Evolutionary conservation across 2,329 filamentous ascomycete species (phyloP).

Genomic region (Arachnopeziza araneosa): DNA sequence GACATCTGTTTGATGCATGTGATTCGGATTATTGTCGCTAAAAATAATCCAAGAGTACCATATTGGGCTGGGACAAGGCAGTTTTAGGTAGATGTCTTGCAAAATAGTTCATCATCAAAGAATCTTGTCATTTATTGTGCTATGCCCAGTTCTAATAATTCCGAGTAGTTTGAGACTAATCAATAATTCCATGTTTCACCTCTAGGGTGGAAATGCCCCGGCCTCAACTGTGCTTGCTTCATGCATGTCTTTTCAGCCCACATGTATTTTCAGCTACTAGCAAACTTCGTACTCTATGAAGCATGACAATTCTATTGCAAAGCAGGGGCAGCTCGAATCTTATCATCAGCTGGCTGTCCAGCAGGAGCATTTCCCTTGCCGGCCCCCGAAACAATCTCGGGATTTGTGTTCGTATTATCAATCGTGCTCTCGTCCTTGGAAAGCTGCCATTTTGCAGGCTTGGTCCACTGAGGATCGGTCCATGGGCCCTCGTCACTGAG

Average conservation of each 20-base stretch:
- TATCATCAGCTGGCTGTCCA: conserved; percentile 14
- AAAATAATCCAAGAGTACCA: too few species aligned
- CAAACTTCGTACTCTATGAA: not conserved
- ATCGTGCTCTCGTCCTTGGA: not conserved
- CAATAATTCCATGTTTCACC: not conserved
- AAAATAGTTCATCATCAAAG: too few species aligned
- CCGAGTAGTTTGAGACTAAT: not conserved
- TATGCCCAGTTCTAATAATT: conserved; percentile 4
- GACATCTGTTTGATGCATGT: too few species aligned
- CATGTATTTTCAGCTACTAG: not conserved
- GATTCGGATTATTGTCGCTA: too few species aligned
- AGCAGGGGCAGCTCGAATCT: conserved; percentile 22
- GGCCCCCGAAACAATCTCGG: conserved; percentile 16
- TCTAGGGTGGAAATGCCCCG: not conserved
- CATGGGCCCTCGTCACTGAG: conserved; percentile 89
- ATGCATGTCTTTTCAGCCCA: not conserved
- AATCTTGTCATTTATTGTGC: not conserved
- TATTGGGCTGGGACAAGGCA: too few species aligned
- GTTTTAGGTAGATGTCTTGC: too few species aligned
- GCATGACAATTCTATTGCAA: conserved; percentile 10
- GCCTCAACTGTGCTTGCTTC: not conserved
- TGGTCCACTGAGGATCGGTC: conserved; percentile 65
- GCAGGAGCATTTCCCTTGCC: conserved; percentile 14
- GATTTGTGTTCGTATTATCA: conserved; percentile 12
- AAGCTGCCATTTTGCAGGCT: conserved; percentile 57